Percentiles rank a stretch among this genome's conserved stretches.
Evolutionary conservation across 805 yeast genomes (phyloP).

Genomic region (Candida pseudoglaebosa): DNA sequence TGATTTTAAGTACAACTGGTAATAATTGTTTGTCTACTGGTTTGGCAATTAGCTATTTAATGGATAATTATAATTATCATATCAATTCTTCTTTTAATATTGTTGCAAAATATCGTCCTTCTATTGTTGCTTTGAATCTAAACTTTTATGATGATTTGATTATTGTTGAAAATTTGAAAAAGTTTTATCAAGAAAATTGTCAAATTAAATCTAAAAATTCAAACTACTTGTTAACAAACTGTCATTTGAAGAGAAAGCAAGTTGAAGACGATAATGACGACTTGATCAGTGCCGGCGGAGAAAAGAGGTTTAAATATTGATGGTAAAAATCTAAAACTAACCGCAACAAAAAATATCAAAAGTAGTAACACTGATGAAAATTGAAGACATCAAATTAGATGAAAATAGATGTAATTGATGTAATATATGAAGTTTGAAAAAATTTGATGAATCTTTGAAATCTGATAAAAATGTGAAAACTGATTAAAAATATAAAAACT

Average conservation of each 20-base stretch:
- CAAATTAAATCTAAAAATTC: slow-evolving; percentile 24
- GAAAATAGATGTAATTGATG: too few species aligned
- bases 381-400: too few species aligned
- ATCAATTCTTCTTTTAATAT: slow-evolving; percentile 25
- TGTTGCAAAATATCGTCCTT: slow-evolving; percentile 17
- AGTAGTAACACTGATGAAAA: too few species aligned
- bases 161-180: slow-evolving; percentile 36
- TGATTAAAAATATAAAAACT: too few species aligned
- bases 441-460: too few species aligned
- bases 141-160: slow-evolving; percentile 38
- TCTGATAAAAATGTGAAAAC: too few species aligned
- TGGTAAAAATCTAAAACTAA: too few species aligned
- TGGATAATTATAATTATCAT: slow-evolving; percentile 38
- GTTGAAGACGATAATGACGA: slow-evolving; percentile 17
- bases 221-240: slow-evolving; percentile 23
- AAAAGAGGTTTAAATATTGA: slow-evolving; percentile 1
- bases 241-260: slow-evolving; percentile 25
- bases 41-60: slow-evolving; percentile 31
- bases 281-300: slow-evolving; percentile 4
- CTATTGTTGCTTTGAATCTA: slow-evolving; percentile 19
- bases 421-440: too few species aligned
- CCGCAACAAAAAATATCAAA: too few species aligned
- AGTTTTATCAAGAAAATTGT: slow-evolving; percentile 31
- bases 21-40: slow-evolving; percentile 25
- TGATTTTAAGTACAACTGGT: slow-evolving; percentile 32